Percentiles rank a stretch among this genome's conserved stretches.
Conservation (phyloP, 148 eudicot genomes). For the Dianthus caryophyllus region DNA sequence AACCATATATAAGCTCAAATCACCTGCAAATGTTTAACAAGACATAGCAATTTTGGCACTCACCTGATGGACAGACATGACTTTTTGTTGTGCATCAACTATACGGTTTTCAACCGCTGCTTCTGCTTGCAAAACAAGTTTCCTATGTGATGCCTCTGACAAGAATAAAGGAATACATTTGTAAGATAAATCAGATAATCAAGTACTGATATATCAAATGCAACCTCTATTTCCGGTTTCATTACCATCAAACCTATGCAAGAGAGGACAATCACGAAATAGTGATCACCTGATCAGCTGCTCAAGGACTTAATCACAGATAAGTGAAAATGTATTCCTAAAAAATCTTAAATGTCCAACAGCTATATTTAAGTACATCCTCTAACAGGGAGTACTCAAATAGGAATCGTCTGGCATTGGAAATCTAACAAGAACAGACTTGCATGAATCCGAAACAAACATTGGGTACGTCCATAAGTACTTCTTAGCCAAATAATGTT, state of each 20-base stretch:
- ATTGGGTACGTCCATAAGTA: too few relatives aligned
- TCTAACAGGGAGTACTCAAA: too few relatives aligned
- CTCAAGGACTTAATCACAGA: neutral
- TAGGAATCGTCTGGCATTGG: too few relatives aligned
- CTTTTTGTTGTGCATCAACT: slow-evolving; percentile 47
- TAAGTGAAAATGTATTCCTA: neutral
- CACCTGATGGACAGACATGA: slow-evolving; percentile 51
- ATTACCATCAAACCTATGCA: neutral
- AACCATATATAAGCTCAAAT: neutral
- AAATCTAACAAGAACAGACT: too few relatives aligned
- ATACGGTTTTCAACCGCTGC: slow-evolving; percentile 57
- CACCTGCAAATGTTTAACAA: neutral
- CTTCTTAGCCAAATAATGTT: neutral
- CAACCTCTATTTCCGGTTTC: neutral
- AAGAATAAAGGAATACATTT: slow-evolving; percentile 1
- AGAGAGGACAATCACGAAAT: neutral
- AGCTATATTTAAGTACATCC: neutral
- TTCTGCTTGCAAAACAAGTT: slow-evolving; percentile 60
- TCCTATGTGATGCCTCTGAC: slow-evolving; percentile 55
- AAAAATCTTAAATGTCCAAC: neutral
- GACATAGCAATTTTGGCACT: slow-evolving; percentile 20
- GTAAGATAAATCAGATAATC: slow-evolving; percentile 11
- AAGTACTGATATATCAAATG: neutral
- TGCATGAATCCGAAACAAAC: too few relatives aligned
- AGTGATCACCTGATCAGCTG: too few relatives aligned